These are phyloP conservation scores for Apiospora aurea DNA, from an alignment of 2,329 filamentous ascomycete genomes.

Conservation along the genomic window DNA sequence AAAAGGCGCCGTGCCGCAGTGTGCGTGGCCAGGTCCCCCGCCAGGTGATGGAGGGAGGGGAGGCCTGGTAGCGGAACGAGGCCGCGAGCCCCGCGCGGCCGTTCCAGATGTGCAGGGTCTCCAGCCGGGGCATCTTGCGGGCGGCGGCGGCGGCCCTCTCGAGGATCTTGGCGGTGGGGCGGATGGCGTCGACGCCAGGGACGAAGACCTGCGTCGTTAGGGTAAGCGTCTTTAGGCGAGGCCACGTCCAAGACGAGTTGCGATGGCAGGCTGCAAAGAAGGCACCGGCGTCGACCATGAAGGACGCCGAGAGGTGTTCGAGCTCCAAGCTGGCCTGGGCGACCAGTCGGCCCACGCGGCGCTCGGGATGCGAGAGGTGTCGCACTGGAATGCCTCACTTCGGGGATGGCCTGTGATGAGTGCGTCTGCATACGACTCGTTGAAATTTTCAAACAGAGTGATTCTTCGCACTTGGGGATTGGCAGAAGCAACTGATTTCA, in stretches of 20 bases:
- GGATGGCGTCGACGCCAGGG: background rate
- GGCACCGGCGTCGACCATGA: background rate
- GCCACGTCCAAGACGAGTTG: background rate
- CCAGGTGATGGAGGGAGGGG: background rate
- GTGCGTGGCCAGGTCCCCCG: background rate
- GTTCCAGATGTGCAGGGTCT: background rate
- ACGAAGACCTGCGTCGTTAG: background rate
- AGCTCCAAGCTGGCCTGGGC: background rate
- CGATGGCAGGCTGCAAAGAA: background rate
- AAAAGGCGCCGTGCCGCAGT: background rate
- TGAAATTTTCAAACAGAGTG: constrained; percentile 8
- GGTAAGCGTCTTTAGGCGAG: background rate
- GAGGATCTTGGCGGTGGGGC: background rate
- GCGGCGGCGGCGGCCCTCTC: background rate
- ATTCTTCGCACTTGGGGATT: background rate
- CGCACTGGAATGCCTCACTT: background rate
- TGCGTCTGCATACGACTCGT: constrained; percentile 5
- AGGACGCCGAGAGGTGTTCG: constrained; percentile 6
- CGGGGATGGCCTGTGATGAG: constrained; percentile 5
- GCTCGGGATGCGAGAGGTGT: constrained; percentile 1
- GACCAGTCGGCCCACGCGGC: background rate
- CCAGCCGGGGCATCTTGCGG: background rate
- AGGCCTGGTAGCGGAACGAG: background rate
- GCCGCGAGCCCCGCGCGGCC: background rate
- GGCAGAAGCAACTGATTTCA: background rate